Conservation (phyloP, 2,329 filamentous ascomycete species). For the Ambrosiella xylebori region DNA sequence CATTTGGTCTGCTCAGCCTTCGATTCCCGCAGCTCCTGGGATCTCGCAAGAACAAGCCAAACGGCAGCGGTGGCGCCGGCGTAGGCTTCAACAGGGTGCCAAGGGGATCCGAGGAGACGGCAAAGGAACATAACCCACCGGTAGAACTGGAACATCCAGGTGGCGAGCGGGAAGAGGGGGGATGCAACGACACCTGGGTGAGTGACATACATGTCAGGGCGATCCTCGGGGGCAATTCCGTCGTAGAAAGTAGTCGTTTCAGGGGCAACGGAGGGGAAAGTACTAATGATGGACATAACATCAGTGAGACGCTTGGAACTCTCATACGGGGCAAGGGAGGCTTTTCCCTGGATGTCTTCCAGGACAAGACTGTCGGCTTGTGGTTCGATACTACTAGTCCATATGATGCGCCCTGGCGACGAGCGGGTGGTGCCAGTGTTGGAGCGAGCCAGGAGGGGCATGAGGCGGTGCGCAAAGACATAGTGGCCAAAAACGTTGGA, state of each 20-base stretch:
- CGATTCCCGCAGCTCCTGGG: conserved; percentile 41
- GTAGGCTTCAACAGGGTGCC: conserved; percentile 69
- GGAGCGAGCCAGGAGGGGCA: conserved; percentile 48
- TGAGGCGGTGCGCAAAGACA: conserved; percentile 62
- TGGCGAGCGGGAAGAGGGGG: conserved; percentile 57
- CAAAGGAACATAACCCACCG: conserved; percentile 48
- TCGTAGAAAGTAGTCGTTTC: conserved; percentile 20
- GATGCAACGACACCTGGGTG: conserved; percentile 83
- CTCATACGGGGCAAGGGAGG: conserved; percentile 54
- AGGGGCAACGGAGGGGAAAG: conserved; percentile 39
- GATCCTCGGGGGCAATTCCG: conserved; percentile 13
- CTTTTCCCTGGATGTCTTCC: conserved; percentile 61
- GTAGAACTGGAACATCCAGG: conserved; percentile 55
- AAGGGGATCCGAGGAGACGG: conserved; percentile 68
- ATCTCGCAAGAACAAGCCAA: conserved; percentile 57
- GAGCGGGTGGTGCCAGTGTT: conserved; percentile 19
- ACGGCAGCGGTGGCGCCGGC: conserved; percentile 57
- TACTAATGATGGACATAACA: conserved; percentile 55
- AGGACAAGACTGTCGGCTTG: conserved; percentile 34
- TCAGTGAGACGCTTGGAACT: conserved; percentile 77
- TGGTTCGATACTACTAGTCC: conserved; percentile 72
- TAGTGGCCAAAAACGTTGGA: conserved; percentile 96
- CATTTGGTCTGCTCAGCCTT: conserved; percentile 52
- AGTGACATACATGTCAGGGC: conserved; percentile 54
- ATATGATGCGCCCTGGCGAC: conserved; percentile 53